phyloP scores from a whole-genome alignment of 1,284 basidiomycete species.

The Schizophyllum amplum region DNA sequence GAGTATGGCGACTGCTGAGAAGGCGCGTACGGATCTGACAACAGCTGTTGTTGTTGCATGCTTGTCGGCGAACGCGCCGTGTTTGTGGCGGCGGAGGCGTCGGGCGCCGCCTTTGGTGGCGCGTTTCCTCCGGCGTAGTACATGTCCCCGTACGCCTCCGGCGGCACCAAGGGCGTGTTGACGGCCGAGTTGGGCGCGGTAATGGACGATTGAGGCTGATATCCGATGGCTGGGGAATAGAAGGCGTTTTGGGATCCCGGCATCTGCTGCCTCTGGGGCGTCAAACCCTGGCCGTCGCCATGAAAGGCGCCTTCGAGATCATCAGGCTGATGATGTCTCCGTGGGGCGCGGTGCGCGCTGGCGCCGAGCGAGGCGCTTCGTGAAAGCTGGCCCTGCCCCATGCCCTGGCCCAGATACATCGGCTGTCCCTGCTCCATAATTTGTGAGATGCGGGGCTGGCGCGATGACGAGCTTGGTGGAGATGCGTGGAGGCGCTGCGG shows the following conservation, averaged over 20 bases:
- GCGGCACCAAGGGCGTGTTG: conserved; percentile 11
- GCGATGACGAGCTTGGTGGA: conserved; percentile 22
- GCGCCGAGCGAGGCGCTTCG: conserved; percentile 59
- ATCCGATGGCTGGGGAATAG: conserved; percentile 51
- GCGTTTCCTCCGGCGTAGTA: conserved; percentile 47
- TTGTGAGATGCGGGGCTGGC: conserved; percentile 53
- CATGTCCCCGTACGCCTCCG: conserved; percentile 53
- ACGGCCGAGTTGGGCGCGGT: conserved; percentile 27
- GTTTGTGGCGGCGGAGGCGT: conserved; percentile 27
- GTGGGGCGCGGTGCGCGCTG: conserved; percentile 17
- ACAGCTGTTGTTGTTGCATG: conserved; percentile 25
- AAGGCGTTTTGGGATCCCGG: conserved; percentile 38
- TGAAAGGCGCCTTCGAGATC: conserved; percentile 65
- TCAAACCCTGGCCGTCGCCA: conserved; percentile 37
- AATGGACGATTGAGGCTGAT: conserved; percentile 38
- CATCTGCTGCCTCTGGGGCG: conserved; percentile 20
- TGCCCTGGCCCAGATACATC: conserved; percentile 37
- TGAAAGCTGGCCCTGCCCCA: conserved; percentile 41
- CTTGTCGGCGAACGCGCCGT: conserved; percentile 56
- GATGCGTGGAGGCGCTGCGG: conserved; percentile 26
- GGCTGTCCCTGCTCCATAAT: conserved; percentile 56
- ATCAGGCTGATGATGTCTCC: conserved; percentile 55
- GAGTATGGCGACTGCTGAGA: conserved; percentile 54
- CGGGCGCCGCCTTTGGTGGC: conserved; percentile 53
- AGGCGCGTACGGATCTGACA: neutral